phyloP scores from a whole-genome alignment of 192 early-diverging fungal genomes.

The Radiomyces spectabilis region DNA sequence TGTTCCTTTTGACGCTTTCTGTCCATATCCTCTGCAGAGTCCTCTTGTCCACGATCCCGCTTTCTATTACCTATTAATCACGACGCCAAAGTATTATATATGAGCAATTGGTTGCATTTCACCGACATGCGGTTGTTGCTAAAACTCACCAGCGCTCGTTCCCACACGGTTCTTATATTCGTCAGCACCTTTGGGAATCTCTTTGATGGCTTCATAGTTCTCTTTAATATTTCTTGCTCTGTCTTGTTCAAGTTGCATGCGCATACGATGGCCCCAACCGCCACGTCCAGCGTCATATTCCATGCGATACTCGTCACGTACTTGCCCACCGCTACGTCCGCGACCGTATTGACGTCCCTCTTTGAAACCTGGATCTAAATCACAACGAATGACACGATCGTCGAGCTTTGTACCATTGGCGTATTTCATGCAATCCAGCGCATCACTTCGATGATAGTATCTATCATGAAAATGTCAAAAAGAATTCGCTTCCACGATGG shows the following conservation, averaged over 20 bases:
- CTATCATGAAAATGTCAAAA: constrained; percentile 28
- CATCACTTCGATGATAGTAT: constrained; percentile 84
- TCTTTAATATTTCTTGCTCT: constrained; percentile 57
- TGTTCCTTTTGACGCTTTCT: constrained; percentile 26
- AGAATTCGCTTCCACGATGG: too few relatives aligned
- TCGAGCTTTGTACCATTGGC: constrained; percentile 93
- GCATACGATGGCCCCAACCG: constrained; percentile 85
- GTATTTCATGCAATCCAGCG: constrained; percentile 91
- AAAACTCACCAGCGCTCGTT: too few relatives aligned
- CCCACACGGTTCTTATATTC: constrained; percentile 27
- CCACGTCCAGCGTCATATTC: constrained; percentile 95
- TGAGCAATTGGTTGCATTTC: too few relatives aligned
- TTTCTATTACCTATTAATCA: too few relatives aligned
- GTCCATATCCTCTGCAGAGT: constrained; percentile 26
- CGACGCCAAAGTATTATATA: too few relatives aligned
- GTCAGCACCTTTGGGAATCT: constrained; percentile 46
- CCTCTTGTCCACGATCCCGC: constrained; percentile 30
- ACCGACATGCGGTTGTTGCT: too few relatives aligned
- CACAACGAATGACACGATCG: constrained; percentile 89
- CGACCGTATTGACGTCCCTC: constrained; percentile 93
- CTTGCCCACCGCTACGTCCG: constrained; percentile 90
- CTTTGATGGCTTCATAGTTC: constrained; percentile 60
- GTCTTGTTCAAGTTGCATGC: constrained; percentile 57
- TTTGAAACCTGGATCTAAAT: constrained; percentile 92
- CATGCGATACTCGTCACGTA: constrained; percentile 89